Evolutionary conservation across 2,329 filamentous ascomycete genomes (phyloP).

Genomic region (Penicillium decumbens): DNA sequence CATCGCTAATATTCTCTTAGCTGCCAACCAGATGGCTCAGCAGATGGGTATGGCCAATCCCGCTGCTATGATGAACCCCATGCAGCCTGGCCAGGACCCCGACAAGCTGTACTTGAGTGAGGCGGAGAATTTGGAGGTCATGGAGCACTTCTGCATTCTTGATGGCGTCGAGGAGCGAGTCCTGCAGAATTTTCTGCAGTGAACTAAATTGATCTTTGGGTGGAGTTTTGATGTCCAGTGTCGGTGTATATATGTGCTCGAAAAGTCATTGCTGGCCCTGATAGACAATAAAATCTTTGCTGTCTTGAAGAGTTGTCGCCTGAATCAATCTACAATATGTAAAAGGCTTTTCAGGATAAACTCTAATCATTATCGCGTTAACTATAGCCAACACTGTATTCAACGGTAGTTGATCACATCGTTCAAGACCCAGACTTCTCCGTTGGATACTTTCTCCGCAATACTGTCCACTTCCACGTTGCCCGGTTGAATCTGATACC

Average conservation of each 20-base stretch:
- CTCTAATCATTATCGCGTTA: constrained; percentile 4
- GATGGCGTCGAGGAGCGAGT: constrained; percentile 84
- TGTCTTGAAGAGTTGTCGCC: not conserved
- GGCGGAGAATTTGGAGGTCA: constrained; percentile 90
- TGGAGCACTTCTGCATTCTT: constrained; percentile 88
- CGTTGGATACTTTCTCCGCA: constrained; percentile 74
- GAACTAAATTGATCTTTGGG: constrained; percentile 9
- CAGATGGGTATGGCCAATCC: constrained; percentile 73
- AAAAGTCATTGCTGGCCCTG: constrained; percentile 3
- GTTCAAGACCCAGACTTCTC: constrained; percentile 77
- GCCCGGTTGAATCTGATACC: constrained; percentile 59
- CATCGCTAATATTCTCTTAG: constrained; percentile 44
- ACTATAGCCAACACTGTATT: constrained; percentile 4
- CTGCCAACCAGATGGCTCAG: constrained; percentile 84
- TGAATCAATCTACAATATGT: not conserved
- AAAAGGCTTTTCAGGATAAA: not conserved
- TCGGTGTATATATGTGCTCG: constrained; percentile 11
- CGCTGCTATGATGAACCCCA: constrained; percentile 64
- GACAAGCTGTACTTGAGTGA: constrained; percentile 92
- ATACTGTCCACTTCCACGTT: constrained; percentile 71
- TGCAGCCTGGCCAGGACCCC: constrained; percentile 87
- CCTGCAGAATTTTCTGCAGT: constrained; percentile 48
- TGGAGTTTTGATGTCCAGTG: not conserved
- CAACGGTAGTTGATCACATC: constrained; percentile 53
- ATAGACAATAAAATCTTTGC: constrained; percentile 8